Conservation (phyloP, 371 early-diverging fungal species). For the Vairimorpha necatrix region DNA sequence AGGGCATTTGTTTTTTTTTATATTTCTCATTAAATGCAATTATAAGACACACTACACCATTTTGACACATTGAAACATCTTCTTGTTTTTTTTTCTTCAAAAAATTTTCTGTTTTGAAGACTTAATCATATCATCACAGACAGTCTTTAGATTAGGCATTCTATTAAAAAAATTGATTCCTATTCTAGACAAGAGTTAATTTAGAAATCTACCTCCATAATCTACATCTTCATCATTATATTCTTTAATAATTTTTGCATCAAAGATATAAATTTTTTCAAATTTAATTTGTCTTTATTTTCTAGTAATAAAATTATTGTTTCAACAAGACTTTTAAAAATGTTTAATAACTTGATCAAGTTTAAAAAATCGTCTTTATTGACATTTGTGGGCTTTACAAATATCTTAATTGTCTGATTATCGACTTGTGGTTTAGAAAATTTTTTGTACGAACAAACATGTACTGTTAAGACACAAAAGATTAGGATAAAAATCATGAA, state of each 20-base stretch:
- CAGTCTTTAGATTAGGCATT: not conserved
- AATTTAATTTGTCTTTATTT: not conserved
- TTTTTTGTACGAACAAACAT: not conserved
- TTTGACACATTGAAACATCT: not conserved
- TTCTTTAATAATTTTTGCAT: not conserved
- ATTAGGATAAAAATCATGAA: not conserved
- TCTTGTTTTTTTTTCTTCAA: not conserved
- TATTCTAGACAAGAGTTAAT: not conserved
- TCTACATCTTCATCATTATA: not conserved
- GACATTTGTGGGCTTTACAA: not conserved
- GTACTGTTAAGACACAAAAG: not conserved
- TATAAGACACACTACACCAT: not conserved
- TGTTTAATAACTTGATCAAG: not conserved
- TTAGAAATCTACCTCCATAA: not conserved
- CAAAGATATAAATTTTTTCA: not conserved
- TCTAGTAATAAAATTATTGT: not conserved
- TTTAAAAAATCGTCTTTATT: not conserved
- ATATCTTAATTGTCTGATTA: not conserved
- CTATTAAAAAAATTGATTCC: not conserved
- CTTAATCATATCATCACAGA: not conserved
- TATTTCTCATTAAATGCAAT: not conserved
- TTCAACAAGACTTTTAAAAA: not conserved
- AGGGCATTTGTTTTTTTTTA: not conserved
- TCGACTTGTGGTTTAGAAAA: not conserved
- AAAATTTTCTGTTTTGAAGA: not conserved